Evolutionary conservation across 495 filamentous ascomycete genomes (phyloP).

Genomic region (Xylaria palmicola): DNA sequence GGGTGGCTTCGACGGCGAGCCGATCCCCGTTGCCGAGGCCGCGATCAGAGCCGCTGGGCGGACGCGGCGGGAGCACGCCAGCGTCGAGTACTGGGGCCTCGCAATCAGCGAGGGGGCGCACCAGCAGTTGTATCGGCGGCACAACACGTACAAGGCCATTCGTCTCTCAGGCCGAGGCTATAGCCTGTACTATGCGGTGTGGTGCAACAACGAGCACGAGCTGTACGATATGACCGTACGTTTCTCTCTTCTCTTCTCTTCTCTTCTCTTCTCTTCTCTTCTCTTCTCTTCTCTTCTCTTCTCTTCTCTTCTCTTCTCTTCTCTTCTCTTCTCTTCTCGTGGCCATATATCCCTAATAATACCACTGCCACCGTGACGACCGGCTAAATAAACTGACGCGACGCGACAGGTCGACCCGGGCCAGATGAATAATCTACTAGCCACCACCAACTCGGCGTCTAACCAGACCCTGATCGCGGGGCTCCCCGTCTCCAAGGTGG

Average conservation of each 20-base stretch:
- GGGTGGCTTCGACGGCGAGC: slow-evolving; percentile 53
- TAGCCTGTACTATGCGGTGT: slow-evolving; percentile 60
- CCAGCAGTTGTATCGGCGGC: slow-evolving; percentile 14
- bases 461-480: slow-evolving; percentile 28
- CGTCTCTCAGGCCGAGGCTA: slow-evolving; percentile 51
- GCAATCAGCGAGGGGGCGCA: slow-evolving; percentile 47
- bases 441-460: neutral
- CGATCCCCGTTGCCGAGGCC: slow-evolving; percentile 43
- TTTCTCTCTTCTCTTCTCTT: neutral
- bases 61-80: slow-evolving; percentile 52
- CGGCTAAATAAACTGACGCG: neutral
- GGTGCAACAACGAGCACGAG: slow-evolving; percentile 62
- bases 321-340: too few species aligned
- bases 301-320: too few species aligned
- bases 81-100: slow-evolving; percentile 60
- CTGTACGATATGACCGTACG: slow-evolving; percentile 57
- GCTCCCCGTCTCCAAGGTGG: slow-evolving; percentile 33
- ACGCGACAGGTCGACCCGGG: slow-evolving; percentile 51
- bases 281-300: too few species aligned
- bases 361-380: too few species aligned
- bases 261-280: too few species aligned
- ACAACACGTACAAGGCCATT: slow-evolving; percentile 60
- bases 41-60: slow-evolving; percentile 19
- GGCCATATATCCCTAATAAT: neutral
- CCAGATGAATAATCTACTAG: slow-evolving; percentile 55